phyloP scores from a whole-genome alignment of 352 stramenopile species.

The Phytophthora fragariae region DNA sequence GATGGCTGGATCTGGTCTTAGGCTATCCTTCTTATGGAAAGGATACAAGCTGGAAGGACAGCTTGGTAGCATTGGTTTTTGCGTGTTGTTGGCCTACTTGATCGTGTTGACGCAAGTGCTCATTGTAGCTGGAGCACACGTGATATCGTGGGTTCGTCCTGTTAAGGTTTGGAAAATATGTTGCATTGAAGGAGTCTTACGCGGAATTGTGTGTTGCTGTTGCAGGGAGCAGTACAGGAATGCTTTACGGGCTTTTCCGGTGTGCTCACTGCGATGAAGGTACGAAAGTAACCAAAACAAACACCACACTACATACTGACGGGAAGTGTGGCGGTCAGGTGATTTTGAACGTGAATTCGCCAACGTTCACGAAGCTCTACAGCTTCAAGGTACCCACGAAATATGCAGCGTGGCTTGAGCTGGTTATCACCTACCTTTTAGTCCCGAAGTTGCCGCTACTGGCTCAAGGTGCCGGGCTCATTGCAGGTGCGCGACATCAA shows the following conservation, averaged over 20 bases:
- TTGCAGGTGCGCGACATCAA: slow-evolving; percentile 58
- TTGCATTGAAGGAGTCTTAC: background rate
- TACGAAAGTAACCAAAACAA: slow-evolving; percentile 8
- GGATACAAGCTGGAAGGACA: slow-evolving; percentile 77
- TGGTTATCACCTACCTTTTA: slow-evolving; percentile 85
- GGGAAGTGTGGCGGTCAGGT: slow-evolving; percentile 46
- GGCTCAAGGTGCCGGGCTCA: slow-evolving; percentile 87
- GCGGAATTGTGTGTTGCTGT: slow-evolving; percentile 3
- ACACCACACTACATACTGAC: background rate
- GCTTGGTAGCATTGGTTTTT: slow-evolving; percentile 63
- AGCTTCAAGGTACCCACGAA: slow-evolving; percentile 85
- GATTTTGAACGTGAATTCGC: slow-evolving; percentile 82
- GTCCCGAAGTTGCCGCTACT: slow-evolving; percentile 85
- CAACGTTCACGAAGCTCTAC: slow-evolving; percentile 66
- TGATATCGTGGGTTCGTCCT: slow-evolving; percentile 40
- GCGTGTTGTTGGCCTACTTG: slow-evolving; percentile 54
- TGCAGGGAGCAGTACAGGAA: slow-evolving; percentile 51
- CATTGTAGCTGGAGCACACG: slow-evolving; percentile 50
- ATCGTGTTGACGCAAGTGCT: slow-evolving; percentile 71
- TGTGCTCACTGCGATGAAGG: slow-evolving; percentile 85
- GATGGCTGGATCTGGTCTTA: slow-evolving; percentile 42
- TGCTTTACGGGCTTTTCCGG: slow-evolving; percentile 84
- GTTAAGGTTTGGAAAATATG: background rate
- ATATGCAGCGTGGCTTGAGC: slow-evolving; percentile 90
- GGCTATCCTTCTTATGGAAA: slow-evolving; percentile 87